These are phyloP conservation scores for Trichomonas tenax DNA, from an alignment of 208 protist species.

Conservation along the genomic window DNA sequence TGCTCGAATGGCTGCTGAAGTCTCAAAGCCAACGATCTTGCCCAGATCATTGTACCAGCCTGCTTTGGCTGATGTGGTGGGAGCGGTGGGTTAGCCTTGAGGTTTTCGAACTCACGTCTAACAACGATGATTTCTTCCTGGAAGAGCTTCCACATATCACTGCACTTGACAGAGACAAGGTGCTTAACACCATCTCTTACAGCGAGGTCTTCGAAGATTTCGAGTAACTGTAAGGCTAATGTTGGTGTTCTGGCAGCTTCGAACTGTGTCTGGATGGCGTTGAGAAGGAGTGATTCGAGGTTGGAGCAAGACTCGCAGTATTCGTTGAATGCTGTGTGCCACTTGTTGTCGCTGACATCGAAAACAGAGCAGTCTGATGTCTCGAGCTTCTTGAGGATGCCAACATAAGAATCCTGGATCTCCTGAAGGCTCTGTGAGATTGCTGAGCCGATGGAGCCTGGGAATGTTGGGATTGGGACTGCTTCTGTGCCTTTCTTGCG, in stretches of 20 bases:
- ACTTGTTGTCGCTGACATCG: background rate
- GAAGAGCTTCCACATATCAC: slow-evolving; percentile 3
- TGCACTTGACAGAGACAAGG: background rate
- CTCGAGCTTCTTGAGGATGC: background rate
- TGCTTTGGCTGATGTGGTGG: background rate
- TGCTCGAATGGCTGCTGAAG: background rate
- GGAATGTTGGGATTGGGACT: slow-evolving; percentile 13
- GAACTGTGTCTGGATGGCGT: background rate
- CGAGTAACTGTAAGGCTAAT: background rate
- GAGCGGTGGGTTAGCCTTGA: background rate
- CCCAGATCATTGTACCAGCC: slow-evolving; percentile 4
- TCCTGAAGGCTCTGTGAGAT: background rate
- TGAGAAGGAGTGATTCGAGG: background rate
- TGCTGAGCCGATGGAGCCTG: background rate
- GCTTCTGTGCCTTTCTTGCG: background rate
- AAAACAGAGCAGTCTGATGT: background rate
- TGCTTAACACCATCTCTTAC: slow-evolving; percentile 5
- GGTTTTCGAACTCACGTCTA: background rate
- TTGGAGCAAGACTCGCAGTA: background rate
- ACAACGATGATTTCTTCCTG: background rate
- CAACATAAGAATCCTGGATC: slow-evolving; percentile 14
- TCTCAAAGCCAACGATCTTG: background rate
- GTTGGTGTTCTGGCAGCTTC: background rate
- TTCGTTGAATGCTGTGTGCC: slow-evolving; percentile 6
- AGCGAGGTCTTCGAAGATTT: slow-evolving; percentile 11